phyloP scores from a whole-genome alignment of 345 rosid species.

The Passiflora organensis region DNA sequence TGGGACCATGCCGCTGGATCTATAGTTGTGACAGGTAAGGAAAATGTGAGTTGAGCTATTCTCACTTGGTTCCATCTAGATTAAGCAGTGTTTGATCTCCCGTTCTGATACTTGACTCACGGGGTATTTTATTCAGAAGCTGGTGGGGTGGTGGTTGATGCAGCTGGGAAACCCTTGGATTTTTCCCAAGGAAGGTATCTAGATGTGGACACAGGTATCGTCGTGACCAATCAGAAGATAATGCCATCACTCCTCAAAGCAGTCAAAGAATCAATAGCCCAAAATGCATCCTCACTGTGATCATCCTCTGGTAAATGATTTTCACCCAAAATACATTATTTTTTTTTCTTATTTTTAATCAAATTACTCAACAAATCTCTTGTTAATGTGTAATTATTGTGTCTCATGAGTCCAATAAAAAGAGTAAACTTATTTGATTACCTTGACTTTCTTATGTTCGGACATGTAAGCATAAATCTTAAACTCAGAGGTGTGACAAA shows the following conservation, averaged over 20 bases:
- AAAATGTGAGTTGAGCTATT: not conserved
- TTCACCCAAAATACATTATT: too few species aligned
- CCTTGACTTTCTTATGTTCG: too few species aligned
- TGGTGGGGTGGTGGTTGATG: conserved; percentile 70
- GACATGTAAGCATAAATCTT: too few species aligned
- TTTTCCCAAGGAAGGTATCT: conserved; percentile 77
- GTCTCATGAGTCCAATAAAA: too few species aligned
- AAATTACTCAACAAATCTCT: too few species aligned
- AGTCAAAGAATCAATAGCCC: conserved; percentile 63
- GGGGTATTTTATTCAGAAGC: conserved; percentile 58
- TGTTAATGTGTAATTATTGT: too few species aligned
- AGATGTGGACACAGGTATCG: conserved; percentile 66
- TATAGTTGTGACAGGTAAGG: conserved; percentile 82
- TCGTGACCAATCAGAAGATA: conserved; percentile 70
- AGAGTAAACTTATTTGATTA: too few species aligned
- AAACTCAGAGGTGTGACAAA: too few species aligned
- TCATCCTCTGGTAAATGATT: too few species aligned
- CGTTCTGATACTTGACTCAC: conserved; percentile 3
- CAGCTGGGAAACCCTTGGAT: conserved; percentile 67
- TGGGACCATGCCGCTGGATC: conserved; percentile 99
- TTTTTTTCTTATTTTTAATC: too few species aligned
- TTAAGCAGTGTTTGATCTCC: not conserved
- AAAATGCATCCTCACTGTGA: conserved; percentile 9
- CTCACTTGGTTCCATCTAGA: not conserved
- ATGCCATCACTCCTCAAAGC: conserved; percentile 79